These are phyloP conservation scores for Naganishia randhawae DNA, from an alignment of 768 basidiomycete genomes.

Conservation along the genomic window DNA sequence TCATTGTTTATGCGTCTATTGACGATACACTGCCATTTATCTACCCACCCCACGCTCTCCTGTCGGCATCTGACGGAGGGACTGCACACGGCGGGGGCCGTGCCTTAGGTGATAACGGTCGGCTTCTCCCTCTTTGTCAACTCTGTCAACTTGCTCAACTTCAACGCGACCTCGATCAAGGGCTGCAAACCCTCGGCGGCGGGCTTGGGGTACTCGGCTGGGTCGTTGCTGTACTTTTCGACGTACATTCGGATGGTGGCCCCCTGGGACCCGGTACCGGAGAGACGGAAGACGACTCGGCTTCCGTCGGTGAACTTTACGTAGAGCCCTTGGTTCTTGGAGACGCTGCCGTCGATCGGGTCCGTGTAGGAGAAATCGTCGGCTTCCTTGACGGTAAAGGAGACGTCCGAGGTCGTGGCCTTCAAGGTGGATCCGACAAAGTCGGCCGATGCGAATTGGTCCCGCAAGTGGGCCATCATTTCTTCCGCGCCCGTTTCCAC, in stretches of 20 bases:
- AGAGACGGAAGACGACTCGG: constrained; percentile 89
- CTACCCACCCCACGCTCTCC: too few relatives aligned
- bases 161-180: constrained; percentile 89
- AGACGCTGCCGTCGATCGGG: constrained; percentile 91
- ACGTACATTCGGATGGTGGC: constrained; percentile 96
- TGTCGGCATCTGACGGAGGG: too few relatives aligned
- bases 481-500: constrained; percentile 84
- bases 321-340: constrained; percentile 92
- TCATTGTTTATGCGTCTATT: too few relatives aligned
- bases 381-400: constrained; percentile 71
- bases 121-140: constrained; percentile 84
- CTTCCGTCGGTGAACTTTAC: constrained; percentile 87
- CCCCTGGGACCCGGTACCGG: constrained; percentile 91
- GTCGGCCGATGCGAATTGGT: constrained; percentile 59
- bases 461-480: constrained; percentile 73
- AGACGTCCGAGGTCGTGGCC: constrained; percentile 61
- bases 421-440: constrained; percentile 67
- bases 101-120: constrained; percentile 83
- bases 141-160: constrained; percentile 75
- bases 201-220: constrained; percentile 53
- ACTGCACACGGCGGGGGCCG: too few relatives aligned
- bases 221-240: constrained; percentile 68
- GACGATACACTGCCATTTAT: too few relatives aligned
- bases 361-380: constrained; percentile 95
- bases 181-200: constrained; percentile 88